These are phyloP conservation scores for Colletotrichum noveboracense DNA, from an alignment of 2,329 filamentous ascomycete species.

Conservation along the genomic window DNA sequence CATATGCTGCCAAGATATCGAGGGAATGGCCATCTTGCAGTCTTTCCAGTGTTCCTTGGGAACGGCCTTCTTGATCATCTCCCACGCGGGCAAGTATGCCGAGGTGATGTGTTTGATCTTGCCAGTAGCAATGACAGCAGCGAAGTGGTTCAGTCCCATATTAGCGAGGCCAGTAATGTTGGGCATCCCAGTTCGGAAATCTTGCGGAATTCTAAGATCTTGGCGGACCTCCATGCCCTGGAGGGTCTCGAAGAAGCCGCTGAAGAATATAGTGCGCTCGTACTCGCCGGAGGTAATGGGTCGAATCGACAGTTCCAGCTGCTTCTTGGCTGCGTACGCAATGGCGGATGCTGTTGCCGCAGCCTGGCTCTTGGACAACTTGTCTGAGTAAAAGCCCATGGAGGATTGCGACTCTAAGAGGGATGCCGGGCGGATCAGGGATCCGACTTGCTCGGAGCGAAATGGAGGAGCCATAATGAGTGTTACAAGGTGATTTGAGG, in stretches of 20 bases:
- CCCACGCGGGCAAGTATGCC: slow-evolving; percentile 55
- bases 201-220: background rate
- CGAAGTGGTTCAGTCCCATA: background rate
- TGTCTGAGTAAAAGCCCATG: background rate
- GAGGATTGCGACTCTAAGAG: slow-evolving; percentile 50
- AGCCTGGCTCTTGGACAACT: slow-evolving; percentile 44
- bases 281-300: slow-evolving; percentile 76
- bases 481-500: background rate
- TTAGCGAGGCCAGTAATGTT: background rate
- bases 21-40: slow-evolving; percentile 61
- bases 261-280: slow-evolving; percentile 54
- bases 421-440: slow-evolving; percentile 68
- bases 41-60: slow-evolving; percentile 53
- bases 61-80: slow-evolving; percentile 48
- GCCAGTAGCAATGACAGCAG: slow-evolving; percentile 49
- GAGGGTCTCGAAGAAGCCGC: slow-evolving; percentile 54
- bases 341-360: slow-evolving; percentile 64
- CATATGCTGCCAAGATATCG: slow-evolving; percentile 51
- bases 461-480: slow-evolving; percentile 52
- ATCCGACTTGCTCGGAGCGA: slow-evolving; percentile 76
- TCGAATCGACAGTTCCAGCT: slow-evolving; percentile 66
- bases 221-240: background rate
- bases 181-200: background rate
- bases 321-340: slow-evolving; percentile 67
- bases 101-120: slow-evolving; percentile 50